Evolutionary conservation across 495 filamentous ascomycete species (phyloP), one percentile per base, ranked within the genome.

Genomic region (Podospora didyma): DNA sequence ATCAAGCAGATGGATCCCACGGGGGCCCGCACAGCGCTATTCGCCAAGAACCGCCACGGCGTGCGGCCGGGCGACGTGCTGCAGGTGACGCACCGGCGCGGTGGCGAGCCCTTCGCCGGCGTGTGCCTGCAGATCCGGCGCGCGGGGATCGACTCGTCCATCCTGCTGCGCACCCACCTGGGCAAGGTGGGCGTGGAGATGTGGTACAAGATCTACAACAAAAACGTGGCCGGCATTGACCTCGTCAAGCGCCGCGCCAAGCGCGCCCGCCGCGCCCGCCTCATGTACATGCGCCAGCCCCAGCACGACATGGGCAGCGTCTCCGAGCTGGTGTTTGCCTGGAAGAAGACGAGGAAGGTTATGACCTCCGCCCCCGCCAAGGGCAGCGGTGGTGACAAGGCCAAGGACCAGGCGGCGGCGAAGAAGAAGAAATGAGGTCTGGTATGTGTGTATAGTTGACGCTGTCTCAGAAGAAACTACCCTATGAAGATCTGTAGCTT

Each of bases 121-220:
- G 89, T 95, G 11, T 87, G 86, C 59, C 69, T 99, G 63, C 88
- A 85, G 62, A 93, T 97, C 66, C 85, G 91, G 24, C 78, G 92
- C 35, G 82, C 83, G 6, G 92, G 92, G 58, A 79, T 95, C 22
- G 94, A 99, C 70, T 93, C 90, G 6, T 87, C 86, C 1, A 82
- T 97, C 44, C 71, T 96, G 58, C 77, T 99, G 51, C 80, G 94
- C 23, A 92, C 91, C 64, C 83, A 92, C 60, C 69, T 99, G 52
- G 86, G 85, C 44, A 80, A 87, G 52, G 82, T 94, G 6, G 89
- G 90, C 46, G 91, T 96, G n/a, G 94, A 99, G 83, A 92, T 96
- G 90, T 96, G 90, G 82, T 89, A 86, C 68, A 99, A 97, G 82
- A 76, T 96, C 49, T 97, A 90, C 76, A 86, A 80, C 60, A 92